A percentile compares a stretch with the other conserved stretches of the same genome.
Conservation (phyloP, 345 rosid genomes). For the Erysimum cheiranthoides region DNA sequence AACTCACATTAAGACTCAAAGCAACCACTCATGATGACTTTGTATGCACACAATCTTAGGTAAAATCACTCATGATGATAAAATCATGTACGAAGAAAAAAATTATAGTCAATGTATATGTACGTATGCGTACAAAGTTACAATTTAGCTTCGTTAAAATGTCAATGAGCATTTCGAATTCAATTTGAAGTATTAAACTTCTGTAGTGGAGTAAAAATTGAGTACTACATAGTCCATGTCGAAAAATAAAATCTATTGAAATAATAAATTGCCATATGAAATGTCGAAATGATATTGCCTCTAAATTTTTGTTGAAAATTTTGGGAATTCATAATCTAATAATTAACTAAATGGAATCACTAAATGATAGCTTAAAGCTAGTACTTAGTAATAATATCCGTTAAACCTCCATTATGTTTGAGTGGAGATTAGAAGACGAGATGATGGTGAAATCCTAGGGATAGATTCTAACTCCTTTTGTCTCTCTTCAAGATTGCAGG, state of each 20-base stretch:
- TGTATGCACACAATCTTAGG: slow-evolving; percentile 5
- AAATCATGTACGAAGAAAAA: slow-evolving; percentile 3
- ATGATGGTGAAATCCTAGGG: slow-evolving; percentile 10
- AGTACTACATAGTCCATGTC: background rate
- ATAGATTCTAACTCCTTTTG: slow-evolving; percentile 7
- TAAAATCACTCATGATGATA: background rate
- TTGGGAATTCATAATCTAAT: background rate
- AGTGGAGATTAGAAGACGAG: slow-evolving; percentile 2
- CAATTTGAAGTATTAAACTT: background rate
- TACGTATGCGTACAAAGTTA: background rate
- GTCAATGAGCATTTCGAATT: background rate
- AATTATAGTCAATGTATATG: background rate
- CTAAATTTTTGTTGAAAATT: too few relatives aligned
- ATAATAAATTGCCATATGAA: too few relatives aligned
- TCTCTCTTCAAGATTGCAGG: background rate
- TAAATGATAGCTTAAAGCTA: too few relatives aligned
- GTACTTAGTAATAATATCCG: background rate
- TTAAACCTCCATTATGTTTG: background rate
- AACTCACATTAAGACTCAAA: slow-evolving; percentile 20
- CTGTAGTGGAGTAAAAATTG: background rate
- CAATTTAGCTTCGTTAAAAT: background rate
- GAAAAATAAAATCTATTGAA: background rate
- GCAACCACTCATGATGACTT: slow-evolving; percentile 30
- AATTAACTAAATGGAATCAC: background rate
- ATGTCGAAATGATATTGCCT: too few relatives aligned